phyloP scores from a whole-genome alignment of 2,329 filamentous ascomycete genomes.

The Pyrenophora tritici-repentis region DNA sequence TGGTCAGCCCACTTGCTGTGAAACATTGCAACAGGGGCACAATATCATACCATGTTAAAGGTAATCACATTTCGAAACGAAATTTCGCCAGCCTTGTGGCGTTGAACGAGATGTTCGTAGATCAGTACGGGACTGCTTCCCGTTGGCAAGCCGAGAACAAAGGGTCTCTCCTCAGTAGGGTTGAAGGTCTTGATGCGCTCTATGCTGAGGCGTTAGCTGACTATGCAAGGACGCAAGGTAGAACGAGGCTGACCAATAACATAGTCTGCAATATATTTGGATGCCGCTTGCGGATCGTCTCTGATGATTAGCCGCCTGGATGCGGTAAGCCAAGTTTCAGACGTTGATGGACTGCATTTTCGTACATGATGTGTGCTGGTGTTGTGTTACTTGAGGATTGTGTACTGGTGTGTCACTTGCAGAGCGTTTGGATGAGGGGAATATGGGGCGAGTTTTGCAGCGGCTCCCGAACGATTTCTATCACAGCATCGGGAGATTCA shows the following conservation, averaged over 20 bases:
- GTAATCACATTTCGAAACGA: constrained; percentile 89
- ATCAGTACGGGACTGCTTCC: constrained; percentile 79
- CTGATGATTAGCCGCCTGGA: constrained; percentile 82
- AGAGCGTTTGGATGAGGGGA: constrained; percentile 2
- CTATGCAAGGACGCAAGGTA: constrained; percentile 24
- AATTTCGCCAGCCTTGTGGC: constrained; percentile 73
- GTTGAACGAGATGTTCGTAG: constrained; percentile 75
- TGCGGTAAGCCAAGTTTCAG: constrained; percentile 34
- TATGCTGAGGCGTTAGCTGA: constrained; percentile 45
- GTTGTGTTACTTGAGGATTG: neutral
- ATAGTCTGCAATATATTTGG: constrained; percentile 79
- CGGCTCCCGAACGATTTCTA: constrained; percentile 24
- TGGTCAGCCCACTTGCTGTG: constrained; percentile 34
- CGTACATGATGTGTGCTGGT: constrained; percentile 37
- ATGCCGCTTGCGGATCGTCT: constrained; percentile 70
- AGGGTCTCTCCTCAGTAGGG: constrained; percentile 73
- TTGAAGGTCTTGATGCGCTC: constrained; percentile 78
- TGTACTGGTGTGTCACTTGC: constrained; percentile 8
- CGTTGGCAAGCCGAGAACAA: constrained; percentile 82
- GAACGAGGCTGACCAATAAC: constrained; percentile 64
- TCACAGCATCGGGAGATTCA: constrained; percentile 17
- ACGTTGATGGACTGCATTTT: constrained; percentile 26
- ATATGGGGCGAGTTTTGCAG: neutral
- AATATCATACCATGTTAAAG: constrained; percentile 77
- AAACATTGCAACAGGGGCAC: constrained; percentile 21